Base-by-base conservation (phyloP, 306 rosid species). In the Aeschynomene evenia region DNA sequence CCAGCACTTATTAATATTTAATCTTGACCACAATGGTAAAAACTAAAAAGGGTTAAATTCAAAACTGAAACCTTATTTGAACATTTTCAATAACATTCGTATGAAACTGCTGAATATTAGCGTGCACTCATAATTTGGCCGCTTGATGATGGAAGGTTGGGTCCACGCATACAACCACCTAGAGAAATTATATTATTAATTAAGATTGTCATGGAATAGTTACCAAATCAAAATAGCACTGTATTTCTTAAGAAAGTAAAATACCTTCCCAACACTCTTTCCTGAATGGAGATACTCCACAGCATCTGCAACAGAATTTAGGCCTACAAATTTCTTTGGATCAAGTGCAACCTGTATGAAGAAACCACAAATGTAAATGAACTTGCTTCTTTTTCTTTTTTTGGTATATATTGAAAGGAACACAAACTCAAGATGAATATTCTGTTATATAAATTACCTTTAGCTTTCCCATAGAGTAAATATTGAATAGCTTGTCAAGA, bases 221-320 rank as follows among this genome's bases (percentile, higher is more conserved):
- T 50, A 40, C 70, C 70, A 18, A 73, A 67, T 3, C 66, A 31
- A 77, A 70, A 50, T 7, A 24, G 16, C 29, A 64, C 3, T 18
- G 3, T 24, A 11, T 49, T 52, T 40, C 31, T 23, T 2, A 3
- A 37, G 66, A 15, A 64, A 52, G 33, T 46, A 72, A 54, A 54
- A 48, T 90, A 94, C 98, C 98, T 94, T 94, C 53, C 98, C 98
- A 21, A 90, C 89, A 69, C 98, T 94, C 80, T 85, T 85, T 7
- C 98, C 98, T 19, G 98, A 94, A 81, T 94, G 97, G 72, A 94
- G 96, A 79, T 94, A 83, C 77, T 94, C 98, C 13, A 94, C 97
- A 5, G 98, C 98, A 54, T 94, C 92, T 2, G 89, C 87, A 31
- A 85, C 92, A 9, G 98, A 83, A 55, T 67, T 55, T 29, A 94